A percentile compares a stretch with the other conserved stretches of the same genome.
phyloP scores from a whole-genome alignment of 306 rosid species.

The Dalbergia oliveri region DNA sequence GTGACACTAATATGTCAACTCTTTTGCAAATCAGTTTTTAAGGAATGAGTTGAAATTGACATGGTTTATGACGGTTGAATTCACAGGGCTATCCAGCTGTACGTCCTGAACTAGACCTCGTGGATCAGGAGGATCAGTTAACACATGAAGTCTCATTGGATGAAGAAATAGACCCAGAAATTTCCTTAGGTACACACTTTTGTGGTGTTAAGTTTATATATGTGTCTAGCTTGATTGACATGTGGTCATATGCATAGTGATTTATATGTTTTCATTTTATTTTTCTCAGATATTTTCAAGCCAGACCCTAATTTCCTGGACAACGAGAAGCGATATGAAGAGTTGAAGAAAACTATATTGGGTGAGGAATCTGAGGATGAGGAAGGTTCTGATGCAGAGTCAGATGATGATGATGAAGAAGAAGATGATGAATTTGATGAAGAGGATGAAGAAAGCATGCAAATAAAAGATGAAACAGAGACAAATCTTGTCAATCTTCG shows the following conservation, averaged over 20 bases:
- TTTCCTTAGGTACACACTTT: conserved; percentile 40
- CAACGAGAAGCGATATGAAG: conserved; percentile 83
- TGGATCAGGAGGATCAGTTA: conserved; percentile 54
- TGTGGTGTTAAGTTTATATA: too few species aligned
- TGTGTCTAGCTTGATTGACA: too few species aligned
- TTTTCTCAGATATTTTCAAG: conserved; percentile 59
- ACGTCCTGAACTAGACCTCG: conserved; percentile 59
- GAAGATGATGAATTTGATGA: conserved; percentile 69
- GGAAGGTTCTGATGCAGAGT: conserved; percentile 71
- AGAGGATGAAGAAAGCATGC: conserved; percentile 77
- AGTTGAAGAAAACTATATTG: conserved; percentile 75
- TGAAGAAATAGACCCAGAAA: conserved; percentile 56
- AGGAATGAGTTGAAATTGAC: background rate
- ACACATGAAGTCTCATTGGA: conserved; percentile 56
- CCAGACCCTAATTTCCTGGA: conserved; percentile 80
- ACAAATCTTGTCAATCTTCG: conserved; percentile 91
- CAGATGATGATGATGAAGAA: conserved; percentile 70
- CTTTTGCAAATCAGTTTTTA: conserved; percentile 25
- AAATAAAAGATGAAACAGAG: conserved; percentile 85
- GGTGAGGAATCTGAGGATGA: conserved; percentile 93
- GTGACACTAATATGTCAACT: background rate
- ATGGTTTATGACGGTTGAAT: conserved; percentile 1
- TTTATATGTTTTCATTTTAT: too few species aligned
- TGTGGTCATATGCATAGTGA: too few species aligned
- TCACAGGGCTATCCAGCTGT: conserved; percentile 59